Percentiles rank a stretch among this genome's conserved stretches.
These are phyloP conservation scores for Aspergillus udagawae DNA, from an alignment of 2,329 filamentous ascomycete genomes.

Conservation along the genomic window DNA sequence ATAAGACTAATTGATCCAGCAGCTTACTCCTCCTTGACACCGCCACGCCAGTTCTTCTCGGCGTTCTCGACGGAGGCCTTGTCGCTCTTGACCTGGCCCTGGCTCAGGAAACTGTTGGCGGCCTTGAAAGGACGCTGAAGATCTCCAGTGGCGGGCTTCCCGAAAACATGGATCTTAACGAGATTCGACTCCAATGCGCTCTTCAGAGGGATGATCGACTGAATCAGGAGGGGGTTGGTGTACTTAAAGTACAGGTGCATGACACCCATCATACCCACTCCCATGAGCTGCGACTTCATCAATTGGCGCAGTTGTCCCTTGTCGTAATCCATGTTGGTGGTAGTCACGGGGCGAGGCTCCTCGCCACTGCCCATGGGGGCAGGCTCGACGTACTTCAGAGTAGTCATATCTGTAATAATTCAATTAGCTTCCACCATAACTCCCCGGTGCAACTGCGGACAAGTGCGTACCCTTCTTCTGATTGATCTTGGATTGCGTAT, in stretches of 20 bases:
- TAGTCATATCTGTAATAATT: constrained; percentile 71
- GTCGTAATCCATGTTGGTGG: constrained; percentile 95
- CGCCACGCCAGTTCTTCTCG: constrained; percentile 48
- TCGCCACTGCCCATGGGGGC: constrained; percentile 88
- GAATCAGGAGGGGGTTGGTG: constrained; percentile 97
- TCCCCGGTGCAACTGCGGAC: not conserved
- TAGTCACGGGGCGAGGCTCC: constrained; percentile 93
- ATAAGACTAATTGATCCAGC: too few species aligned
- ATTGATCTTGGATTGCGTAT: constrained; percentile 80
- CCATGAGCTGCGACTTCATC: constrained; percentile 91
- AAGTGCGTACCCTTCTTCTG: constrained; percentile 82
- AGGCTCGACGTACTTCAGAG: constrained; percentile 97
- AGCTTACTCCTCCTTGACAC: constrained; percentile 48
- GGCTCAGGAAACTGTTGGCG: constrained; percentile 71
- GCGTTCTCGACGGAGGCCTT: constrained; percentile 65
- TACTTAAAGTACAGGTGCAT: constrained; percentile 99
- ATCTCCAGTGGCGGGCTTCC: constrained; percentile 80
- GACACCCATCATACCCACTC: constrained; percentile 93
- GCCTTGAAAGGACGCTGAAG: constrained; percentile 96
- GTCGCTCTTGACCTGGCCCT: constrained; percentile 76
- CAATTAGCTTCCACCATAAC: not conserved
- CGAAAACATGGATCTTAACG: constrained; percentile 91
- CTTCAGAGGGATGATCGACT: constrained; percentile 98
- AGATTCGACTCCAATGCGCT: constrained; percentile 91
- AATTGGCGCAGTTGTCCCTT: constrained; percentile 74